phyloP scores from a whole-genome alignment of 371 early-diverging fungal genomes.

The Capillidium heterosporum region DNA sequence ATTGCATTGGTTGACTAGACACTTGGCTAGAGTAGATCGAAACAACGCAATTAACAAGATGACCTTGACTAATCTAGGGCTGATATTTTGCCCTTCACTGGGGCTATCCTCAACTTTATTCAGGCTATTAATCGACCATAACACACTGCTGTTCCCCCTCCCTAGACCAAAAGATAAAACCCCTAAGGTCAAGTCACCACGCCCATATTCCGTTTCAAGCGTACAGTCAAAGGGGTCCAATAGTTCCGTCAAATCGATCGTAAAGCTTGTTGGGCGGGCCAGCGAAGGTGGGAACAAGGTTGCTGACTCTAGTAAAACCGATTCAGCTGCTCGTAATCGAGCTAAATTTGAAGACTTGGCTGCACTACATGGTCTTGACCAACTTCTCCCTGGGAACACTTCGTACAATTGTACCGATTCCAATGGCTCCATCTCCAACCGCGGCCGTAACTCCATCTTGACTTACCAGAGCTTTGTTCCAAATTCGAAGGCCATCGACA shows the following conservation, averaged over 20 bases:
- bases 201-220: constrained; percentile 2
- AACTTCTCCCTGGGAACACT: neutral
- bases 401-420: neutral
- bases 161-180: neutral
- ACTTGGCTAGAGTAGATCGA: neutral
- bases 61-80: neutral
- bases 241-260: neutral
- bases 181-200: neutral
- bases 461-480: no score
- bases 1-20: constrained; percentile 1
- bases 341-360: neutral
- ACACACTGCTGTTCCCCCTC: neutral
- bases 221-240: neutral
- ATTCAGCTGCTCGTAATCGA: neutral
- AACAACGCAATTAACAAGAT: constrained; percentile 2
- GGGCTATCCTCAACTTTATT: neutral
- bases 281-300: neutral
- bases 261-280: neutral
- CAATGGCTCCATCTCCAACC: neutral
- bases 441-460: neutral
- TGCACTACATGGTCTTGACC: neutral
- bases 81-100: constrained; percentile 4
- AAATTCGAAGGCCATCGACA: no score
- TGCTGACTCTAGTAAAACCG: neutral
- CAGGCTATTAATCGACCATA: neutral